Evolutionary conservation across 2,329 filamentous ascomycete genomes (phyloP).

Genomic region (Boeremia lycopersici): DNA sequence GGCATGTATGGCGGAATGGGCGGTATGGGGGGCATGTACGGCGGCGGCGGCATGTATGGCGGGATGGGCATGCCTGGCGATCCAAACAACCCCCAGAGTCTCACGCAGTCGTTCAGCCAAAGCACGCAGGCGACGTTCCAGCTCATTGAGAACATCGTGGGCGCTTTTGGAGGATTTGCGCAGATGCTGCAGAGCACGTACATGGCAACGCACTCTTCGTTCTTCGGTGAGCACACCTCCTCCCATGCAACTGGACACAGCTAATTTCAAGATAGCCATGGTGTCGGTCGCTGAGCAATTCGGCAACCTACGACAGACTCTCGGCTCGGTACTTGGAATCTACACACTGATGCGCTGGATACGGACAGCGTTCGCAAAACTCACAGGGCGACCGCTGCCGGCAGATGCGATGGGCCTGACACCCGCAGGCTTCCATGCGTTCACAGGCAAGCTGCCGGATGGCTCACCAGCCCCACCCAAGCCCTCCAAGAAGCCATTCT

Average conservation of each 20-base stretch:
- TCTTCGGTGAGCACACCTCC: conserved; percentile 75
- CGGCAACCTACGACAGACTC: conserved; percentile 86
- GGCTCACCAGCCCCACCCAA: conserved; percentile 69
- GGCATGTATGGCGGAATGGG: conserved; percentile 45
- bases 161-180: conserved; percentile 94
- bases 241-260: neutral
- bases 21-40: conserved; percentile 26
- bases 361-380: conserved; percentile 84
- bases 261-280: conserved; percentile 68
- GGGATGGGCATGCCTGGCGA: conserved; percentile 53
- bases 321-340: conserved; percentile 92
- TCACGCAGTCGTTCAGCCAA: conserved; percentile 94
- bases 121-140: conserved; percentile 97
- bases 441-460: conserved; percentile 74
- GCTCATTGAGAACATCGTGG: conserved; percentile 96
- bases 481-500: conserved; percentile 91
- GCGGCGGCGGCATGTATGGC: conserved; percentile 45
- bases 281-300: conserved; percentile 98
- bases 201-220: conserved; percentile 98
- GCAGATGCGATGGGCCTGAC: conserved; percentile 87
- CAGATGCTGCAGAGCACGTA: conserved; percentile 99
- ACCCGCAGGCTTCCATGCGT: conserved; percentile 86
- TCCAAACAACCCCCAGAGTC: conserved; percentile 87
- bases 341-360: conserved; percentile 97
- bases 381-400: conserved; percentile 89